These are phyloP conservation scores for Colletotrichum caudatum DNA, from an alignment of 2,329 filamentous ascomycete genomes.

Conservation along the genomic window DNA sequence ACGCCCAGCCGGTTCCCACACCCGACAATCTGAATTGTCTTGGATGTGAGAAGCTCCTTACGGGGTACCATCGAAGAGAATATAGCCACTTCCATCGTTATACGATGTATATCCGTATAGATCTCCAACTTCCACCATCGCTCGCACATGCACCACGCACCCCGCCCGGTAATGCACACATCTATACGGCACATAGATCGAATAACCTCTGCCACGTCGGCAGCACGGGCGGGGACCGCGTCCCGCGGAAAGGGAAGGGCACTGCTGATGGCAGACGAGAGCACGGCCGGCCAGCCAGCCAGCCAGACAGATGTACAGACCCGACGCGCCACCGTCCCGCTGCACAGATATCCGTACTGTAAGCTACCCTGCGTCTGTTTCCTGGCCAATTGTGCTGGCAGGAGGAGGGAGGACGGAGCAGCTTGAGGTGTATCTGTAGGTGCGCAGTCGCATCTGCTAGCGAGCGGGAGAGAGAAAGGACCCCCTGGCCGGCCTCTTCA, in stretches of 20 bases:
- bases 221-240: constrained; percentile 31
- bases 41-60: constrained; percentile 17
- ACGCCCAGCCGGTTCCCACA: constrained; percentile 18
- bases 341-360: constrained; percentile 35
- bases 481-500: constrained; percentile 9
- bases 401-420: constrained; percentile 25
- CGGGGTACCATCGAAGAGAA: constrained; percentile 9
- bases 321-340: constrained; percentile 21
- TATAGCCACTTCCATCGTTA: constrained; percentile 16
- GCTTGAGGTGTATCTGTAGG: constrained; percentile 15
- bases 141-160: constrained; percentile 6
- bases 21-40: constrained; percentile 8
- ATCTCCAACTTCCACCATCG: not conserved
- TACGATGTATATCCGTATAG: constrained; percentile 3
- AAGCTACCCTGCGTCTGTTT: constrained; percentile 23
- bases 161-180: constrained; percentile 7
- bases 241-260: constrained; percentile 22
- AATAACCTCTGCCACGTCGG: not conserved
- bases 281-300: no score
- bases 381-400: constrained; percentile 8
- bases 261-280: constrained; percentile 11
- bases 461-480: constrained; percentile 23
- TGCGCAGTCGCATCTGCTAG: constrained; percentile 13
- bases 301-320: constrained; percentile 17
- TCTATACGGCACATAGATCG: constrained; percentile 1